phyloP scores from a whole-genome alignment of 2,329 filamentous ascomycete genomes.

The Aspergillus sojae region DNA sequence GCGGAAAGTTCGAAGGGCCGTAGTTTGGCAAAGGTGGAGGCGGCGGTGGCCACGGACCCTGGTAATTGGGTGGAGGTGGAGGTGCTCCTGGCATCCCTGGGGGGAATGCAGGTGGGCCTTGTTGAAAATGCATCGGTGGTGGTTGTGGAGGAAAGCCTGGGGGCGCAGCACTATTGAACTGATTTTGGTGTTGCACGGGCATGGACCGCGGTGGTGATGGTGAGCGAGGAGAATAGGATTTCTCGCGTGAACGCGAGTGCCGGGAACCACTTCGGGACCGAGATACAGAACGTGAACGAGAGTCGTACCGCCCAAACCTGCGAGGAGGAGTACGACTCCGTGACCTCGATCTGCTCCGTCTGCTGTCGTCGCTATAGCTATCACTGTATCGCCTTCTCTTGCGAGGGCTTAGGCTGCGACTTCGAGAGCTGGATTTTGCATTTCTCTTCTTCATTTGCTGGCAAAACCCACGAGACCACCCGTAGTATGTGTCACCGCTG shows the following conservation, averaged over 20 bases:
- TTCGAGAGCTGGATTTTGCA: conserved; percentile 24
- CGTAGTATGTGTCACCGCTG: conserved; percentile 77
- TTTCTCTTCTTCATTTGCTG: conserved; percentile 70
- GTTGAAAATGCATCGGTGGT: conserved; percentile 19
- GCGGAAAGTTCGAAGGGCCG: conserved; percentile 21
- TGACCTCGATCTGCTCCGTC: conserved; percentile 32
- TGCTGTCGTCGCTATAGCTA: conserved; percentile 35
- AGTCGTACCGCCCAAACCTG: conserved; percentile 25
- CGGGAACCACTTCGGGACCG: conserved; percentile 33
- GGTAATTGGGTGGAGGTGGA: conserved; percentile 37
- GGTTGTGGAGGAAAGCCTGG: conserved; percentile 21
- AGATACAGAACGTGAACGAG: conserved; percentile 31
- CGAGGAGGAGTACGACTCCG: conserved; percentile 33
- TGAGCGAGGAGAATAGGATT: conserved; percentile 38
- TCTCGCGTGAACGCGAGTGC: conserved; percentile 9
- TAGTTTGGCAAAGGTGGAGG: conserved; percentile 32
- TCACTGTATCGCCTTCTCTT: conserved; percentile 46
- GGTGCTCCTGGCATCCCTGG: conserved; percentile 25
- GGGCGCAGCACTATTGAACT: conserved; percentile 12
- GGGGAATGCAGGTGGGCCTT: conserved; percentile 9
- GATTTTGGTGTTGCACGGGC: conserved; percentile 2
- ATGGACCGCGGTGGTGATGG: conserved; percentile 11
- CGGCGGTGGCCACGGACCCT: conserved; percentile 40
- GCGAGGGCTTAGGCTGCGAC: conserved; percentile 45
- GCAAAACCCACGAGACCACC: conserved; percentile 81